A percentile compares a stretch with the other conserved stretches of the same genome.
Evolutionary conservation across 192 early-diverging fungal species (phyloP).

Genomic region (Rhizophagus clarus): DNA sequence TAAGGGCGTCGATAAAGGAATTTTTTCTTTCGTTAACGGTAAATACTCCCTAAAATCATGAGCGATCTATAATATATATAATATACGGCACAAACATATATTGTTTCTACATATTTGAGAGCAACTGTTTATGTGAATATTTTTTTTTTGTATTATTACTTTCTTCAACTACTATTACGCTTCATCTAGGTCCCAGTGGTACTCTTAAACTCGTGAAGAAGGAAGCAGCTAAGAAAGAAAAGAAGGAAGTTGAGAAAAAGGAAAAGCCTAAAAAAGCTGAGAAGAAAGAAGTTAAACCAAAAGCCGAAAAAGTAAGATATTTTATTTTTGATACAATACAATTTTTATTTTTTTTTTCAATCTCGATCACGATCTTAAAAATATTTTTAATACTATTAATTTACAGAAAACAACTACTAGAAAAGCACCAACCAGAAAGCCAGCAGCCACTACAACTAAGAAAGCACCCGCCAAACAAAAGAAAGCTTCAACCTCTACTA

Average conservation of each 20-base stretch:
- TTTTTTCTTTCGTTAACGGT: constrained; percentile 24
- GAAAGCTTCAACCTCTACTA: not conserved
- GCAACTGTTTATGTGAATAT: no score
- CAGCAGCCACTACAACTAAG: not conserved
- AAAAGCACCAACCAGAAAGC: not conserved
- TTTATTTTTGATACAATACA: not conserved
- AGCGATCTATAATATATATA: no score
- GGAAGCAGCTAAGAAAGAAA: constrained; percentile 22
- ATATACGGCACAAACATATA: no score
- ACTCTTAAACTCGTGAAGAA: constrained; percentile 32
- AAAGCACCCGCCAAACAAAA: constrained; percentile 5
- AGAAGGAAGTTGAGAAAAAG: constrained; percentile 23
- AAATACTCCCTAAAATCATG: not conserved
- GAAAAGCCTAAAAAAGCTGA: constrained; percentile 24
- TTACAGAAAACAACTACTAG: not conserved
- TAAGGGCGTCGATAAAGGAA: constrained; percentile 18
- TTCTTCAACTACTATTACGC: not conserved
- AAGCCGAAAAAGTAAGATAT: constrained; percentile 17
- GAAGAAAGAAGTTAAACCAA: constrained; percentile 24
- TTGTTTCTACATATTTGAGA: no score
- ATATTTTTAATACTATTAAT: not conserved
- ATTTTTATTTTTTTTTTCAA: not conserved
- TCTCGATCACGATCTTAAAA: not conserved
- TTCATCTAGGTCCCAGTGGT: constrained; percentile 18
- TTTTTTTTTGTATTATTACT: no score